Percentiles rank a stretch among this genome's conserved stretches.
Evolutionary conservation across 331 rosid species (phyloP).

Genomic region (Erythrophleum ivorense): DNA sequence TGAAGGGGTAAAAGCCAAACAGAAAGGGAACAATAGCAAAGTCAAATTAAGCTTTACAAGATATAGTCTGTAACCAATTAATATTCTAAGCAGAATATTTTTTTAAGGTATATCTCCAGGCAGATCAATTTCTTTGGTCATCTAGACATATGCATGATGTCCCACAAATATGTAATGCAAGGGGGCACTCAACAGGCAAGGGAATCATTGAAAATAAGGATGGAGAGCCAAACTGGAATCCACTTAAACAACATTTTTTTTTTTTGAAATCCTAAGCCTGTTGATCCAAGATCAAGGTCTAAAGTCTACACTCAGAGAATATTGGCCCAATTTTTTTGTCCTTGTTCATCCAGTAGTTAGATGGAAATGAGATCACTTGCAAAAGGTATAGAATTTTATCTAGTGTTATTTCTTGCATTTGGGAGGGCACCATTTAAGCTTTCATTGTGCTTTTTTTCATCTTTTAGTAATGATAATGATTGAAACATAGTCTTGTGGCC

Average conservation of each 20-base stretch:
- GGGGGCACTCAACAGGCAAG: not conserved
- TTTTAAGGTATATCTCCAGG: not conserved
- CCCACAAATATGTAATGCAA: not conserved
- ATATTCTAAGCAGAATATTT: not conserved
- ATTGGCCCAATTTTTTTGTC: not conserved
- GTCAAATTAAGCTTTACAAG: constrained; percentile 9
- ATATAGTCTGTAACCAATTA: constrained; percentile 12
- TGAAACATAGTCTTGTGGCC: not conserved
- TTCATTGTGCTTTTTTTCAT: not conserved
- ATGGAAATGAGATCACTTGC: not conserved
- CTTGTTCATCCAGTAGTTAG: not conserved
- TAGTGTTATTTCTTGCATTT: constrained; percentile 1
- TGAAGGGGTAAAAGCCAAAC: constrained; percentile 12
- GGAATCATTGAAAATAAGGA: not conserved
- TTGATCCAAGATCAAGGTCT: not conserved
- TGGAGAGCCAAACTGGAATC: not conserved
- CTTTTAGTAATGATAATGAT: constrained; percentile 2
- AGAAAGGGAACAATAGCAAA: constrained; percentile 27
- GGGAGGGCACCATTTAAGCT: constrained; percentile 12
- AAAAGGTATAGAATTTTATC: constrained; percentile 9
- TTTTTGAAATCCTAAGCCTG: not conserved
- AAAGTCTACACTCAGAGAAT: not conserved
- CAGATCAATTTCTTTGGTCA: constrained; percentile 20
- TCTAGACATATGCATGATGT: not conserved
- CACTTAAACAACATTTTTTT: not conserved